Base-by-base conservation (phyloP, 2,329 filamentous ascomycete species). In the Madurella mycetomatis region DNA sequence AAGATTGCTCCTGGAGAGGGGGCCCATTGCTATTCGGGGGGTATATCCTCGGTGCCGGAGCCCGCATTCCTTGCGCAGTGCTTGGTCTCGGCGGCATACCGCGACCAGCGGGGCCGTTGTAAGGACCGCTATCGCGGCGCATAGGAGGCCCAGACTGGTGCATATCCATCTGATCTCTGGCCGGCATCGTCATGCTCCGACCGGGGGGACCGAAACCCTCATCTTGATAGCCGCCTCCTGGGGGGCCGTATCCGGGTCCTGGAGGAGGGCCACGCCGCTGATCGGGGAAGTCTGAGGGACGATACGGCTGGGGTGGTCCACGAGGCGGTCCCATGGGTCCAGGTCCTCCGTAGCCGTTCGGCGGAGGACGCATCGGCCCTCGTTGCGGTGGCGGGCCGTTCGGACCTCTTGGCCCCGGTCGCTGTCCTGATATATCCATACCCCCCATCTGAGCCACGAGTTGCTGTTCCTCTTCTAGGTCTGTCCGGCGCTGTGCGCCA, bases 101-200 rank as follows among this genome's bases (percentile, higher is more conserved):
- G 44, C 73, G 73, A 16, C 74, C 76, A 15, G 56, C 47, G 3
- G 57, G 58, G 5, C 53, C 58, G 25, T 74, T 75, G 47, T 76
- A 77, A 1, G 78, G 74, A 41, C 72, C 74, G 45, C 73, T 76
- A 41, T 75, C 78, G 54, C 68, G 68, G 31, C 73, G 71, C 18
- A 63, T 64, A 31, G 67, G 72, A 32, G 66, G 64, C 17, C 66
- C 66, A 12, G 58, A 66, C 47, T 69, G 66, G 7, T 64, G 65
- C 67, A 72, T 72, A 34, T 73, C 69, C 60, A 72, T 69, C 16
- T 69, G 67, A 11, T 77, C 73, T 52, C 79, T 75, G 2, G 73
- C 67, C 1, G 82, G 81, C 79, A 84, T 82, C 5, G 83, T 86
- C 76, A 79, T 81, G 54, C 82, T 85, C 61, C 83, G 74, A n/a